Conservation (phyloP, 306 rosid genomes). For the Citrullus colocynthis region DNA sequence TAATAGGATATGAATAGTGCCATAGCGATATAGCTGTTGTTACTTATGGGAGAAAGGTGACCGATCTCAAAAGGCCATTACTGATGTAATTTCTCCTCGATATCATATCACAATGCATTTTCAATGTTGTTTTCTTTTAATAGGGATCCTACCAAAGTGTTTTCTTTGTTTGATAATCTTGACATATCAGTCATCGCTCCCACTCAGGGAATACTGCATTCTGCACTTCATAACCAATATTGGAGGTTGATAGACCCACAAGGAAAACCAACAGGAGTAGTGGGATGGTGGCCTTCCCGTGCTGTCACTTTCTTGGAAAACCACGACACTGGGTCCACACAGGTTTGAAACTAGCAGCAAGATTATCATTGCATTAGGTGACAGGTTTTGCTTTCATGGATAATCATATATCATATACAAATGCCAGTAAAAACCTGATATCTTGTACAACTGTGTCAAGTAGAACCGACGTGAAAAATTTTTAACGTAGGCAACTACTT, state of each 20-base stretch:
- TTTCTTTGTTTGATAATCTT: not conserved
- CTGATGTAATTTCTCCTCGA: not conserved
- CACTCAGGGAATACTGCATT: conserved; percentile 62
- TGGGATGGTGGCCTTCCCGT: conserved; percentile 93
- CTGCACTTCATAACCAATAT: conserved; percentile 55
- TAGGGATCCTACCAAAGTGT: not conserved
- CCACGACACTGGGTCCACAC: conserved; percentile 85
- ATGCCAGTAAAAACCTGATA: not conserved
- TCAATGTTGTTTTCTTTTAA: not conserved
- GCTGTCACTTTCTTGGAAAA: conserved; percentile 80
- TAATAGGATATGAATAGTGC: no score
- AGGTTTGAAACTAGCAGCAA: conserved; percentile 26
- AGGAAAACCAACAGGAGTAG: conserved; percentile 71
- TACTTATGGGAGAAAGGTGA: not conserved
- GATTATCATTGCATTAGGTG: not conserved
- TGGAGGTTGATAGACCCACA: conserved; percentile 74
- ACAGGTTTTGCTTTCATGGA: not conserved
- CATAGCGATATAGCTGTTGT: no score
- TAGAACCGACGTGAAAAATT: not conserved
- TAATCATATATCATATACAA: not conserved
- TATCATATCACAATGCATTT: not conserved
- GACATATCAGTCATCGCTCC: not conserved
- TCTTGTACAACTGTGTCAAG: not conserved
- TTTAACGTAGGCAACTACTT: not conserved
- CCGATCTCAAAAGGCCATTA: not conserved